phyloP scores from a whole-genome alignment of 106 monocot species.

The Triglochin maritima region DNA sequence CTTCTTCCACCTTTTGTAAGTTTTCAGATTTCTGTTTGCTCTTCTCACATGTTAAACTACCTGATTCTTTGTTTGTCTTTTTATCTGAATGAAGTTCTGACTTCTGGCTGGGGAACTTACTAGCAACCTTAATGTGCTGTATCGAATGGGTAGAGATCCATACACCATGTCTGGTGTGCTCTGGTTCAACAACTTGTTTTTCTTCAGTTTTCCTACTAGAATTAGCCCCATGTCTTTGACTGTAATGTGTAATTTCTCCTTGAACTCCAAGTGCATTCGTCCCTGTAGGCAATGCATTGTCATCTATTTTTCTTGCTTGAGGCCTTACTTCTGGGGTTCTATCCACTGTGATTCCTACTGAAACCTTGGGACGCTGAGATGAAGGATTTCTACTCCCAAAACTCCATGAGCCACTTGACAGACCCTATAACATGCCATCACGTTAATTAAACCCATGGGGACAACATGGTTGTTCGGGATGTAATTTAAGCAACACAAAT shows the following conservation, averaged over 20 bases:
- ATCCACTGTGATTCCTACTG: conserved; percentile 60
- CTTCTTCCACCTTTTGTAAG: conserved; percentile 13
- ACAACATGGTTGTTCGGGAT: not conserved
- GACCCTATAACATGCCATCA: conserved; percentile 2
- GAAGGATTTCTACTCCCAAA: conserved; percentile 36
- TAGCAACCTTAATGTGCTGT: conserved; percentile 11
- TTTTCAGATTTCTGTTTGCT: conserved; percentile 19
- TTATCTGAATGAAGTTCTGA: not conserved
- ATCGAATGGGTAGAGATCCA: conserved; percentile 34
- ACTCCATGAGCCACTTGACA: conserved; percentile 33
- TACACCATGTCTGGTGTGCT: conserved; percentile 2
- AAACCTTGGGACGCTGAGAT: conserved; percentile 59
- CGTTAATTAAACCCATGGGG: not conserved
- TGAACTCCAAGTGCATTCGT: conserved; percentile 9
- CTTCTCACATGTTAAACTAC: not conserved
- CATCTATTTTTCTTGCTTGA: conserved; percentile 20
- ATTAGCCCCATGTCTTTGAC: not conserved
- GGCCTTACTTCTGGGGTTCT: conserved; percentile 20
- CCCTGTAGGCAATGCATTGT: conserved; percentile 7
- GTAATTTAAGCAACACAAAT: not conserved
- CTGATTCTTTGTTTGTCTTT: not conserved
- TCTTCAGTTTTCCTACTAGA: not conserved
- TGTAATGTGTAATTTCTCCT: not conserved
- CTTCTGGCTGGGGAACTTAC: conserved; percentile 5
- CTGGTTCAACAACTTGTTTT: not conserved